Evolutionary conservation across 176 grass and related monocot species (phyloP), one percentile per base, ranked within the genome.

Genomic region (Ensete ventricosum): DNA sequence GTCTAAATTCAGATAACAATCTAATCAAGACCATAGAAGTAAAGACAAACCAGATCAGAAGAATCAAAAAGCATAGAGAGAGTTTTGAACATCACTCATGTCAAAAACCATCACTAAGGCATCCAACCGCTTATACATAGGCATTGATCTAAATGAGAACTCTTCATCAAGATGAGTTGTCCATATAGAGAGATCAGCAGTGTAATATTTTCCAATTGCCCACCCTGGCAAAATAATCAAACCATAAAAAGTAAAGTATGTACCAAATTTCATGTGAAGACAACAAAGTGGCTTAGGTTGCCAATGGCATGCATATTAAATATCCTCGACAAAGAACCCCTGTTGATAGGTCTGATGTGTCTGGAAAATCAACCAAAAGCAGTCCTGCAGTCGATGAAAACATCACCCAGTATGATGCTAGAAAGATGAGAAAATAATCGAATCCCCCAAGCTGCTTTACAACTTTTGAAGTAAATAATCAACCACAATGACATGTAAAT

Each of bases 141-240:
- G 90, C 16, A 94, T 70, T 1, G 73, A 83, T 17, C 69, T 54
- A 43, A 99, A 72, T 77, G 90, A 91, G 82, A 99, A 99, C 58
- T 75, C 88, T 83, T 94, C 82, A 63, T 62, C 76, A 1, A 94
- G 90, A 82, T 94, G 85, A 19, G 82, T 80, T 21, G 82, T 89
- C 90, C 88, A 99, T 60, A 99, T 65, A 55, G 95, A 93, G 59
- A 91, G 52, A 83, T 94, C 95, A 48, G 90, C 90, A 27, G 90
- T 84, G 73, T 94, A 99, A 79, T 99, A 99, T 84, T 94, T 99
- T 54, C 94, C 84, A 74, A 99, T 91, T 69, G 81, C 86, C 95
- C 95, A 99, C 65, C 34, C 95, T 99, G 82, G 10, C 69, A 75
- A 76, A 84, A 1, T 62, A 78, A 78, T 76, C 54, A 67, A 75